Evolutionary conservation across 2,329 filamentous ascomycete genomes (phyloP).

Genomic region (Paracoccidioides lutzii): DNA sequence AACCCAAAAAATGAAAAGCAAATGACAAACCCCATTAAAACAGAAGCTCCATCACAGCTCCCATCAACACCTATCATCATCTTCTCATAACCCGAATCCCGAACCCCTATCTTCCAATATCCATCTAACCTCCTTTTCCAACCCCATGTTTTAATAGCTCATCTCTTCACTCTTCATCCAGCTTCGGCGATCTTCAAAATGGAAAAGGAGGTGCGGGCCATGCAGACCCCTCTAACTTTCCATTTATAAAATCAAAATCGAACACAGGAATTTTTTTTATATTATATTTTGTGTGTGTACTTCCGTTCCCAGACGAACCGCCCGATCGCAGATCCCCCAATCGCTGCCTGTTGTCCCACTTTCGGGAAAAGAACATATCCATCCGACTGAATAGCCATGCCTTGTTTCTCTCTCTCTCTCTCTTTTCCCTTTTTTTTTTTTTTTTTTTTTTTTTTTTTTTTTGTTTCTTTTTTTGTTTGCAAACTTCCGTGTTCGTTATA

Average conservation of each 20-base stretch:
- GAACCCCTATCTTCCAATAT: neutral
- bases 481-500: no score
- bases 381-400: constrained; percentile 27
- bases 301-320: no score
- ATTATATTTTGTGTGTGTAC: no score
- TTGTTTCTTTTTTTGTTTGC: neutral
- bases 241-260: neutral
- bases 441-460: constrained; percentile 6
- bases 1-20: constrained; percentile 14
- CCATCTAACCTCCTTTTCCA: constrained; percentile 12
- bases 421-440: constrained; percentile 3
- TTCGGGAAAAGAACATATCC: constrained; percentile 20
- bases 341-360: constrained; percentile 18
- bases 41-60: neutral
- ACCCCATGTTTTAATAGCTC: constrained; percentile 33
- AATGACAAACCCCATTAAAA: neutral
- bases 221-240: neutral
- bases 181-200: no score
- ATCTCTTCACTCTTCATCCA: constrained; percentile 22
- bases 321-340: no score
- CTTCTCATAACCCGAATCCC: neutral
- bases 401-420: no score
- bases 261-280: neutral
- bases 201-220: neutral
- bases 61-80: neutral